Percentiles rank a stretch among this genome's conserved stretches.
These are phyloP conservation scores for Craterostigma plantagineum DNA, from an alignment of 257 asterid species.

Conservation along the genomic window DNA sequence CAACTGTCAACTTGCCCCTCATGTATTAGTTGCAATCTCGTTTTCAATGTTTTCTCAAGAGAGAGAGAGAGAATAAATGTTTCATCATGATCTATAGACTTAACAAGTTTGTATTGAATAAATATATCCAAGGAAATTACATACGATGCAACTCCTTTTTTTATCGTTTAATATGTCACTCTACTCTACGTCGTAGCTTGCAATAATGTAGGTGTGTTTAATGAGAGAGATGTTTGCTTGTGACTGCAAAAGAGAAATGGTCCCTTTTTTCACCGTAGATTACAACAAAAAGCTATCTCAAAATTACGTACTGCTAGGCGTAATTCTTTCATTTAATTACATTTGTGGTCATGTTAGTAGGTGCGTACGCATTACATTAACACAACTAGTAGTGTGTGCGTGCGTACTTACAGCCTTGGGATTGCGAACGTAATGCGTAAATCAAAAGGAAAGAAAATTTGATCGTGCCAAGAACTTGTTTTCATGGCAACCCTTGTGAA, in stretches of 20 bases:
- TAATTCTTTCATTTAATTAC: neutral
- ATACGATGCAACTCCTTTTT: neutral
- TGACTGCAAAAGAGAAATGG: constrained; percentile 24
- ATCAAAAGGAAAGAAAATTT: constrained; percentile 24
- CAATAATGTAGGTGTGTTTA: constrained; percentile 7
- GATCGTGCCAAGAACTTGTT: neutral
- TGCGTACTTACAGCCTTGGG: constrained; percentile 21
- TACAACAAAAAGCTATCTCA: neutral
- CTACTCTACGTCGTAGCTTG: too few relatives aligned
- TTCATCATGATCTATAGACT: too few relatives aligned
- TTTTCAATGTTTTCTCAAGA: neutral
- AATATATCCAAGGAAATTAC: neutral
- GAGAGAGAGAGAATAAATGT: neutral
- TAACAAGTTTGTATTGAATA: neutral
- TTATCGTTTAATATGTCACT: constrained; percentile 4
- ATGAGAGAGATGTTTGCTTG: constrained; percentile 57
- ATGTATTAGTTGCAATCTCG: constrained; percentile 1
- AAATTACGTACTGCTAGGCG: neutral
- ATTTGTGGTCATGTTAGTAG: constrained; percentile 7
- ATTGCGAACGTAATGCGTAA: constrained; percentile 29
- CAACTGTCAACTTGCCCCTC: constrained; percentile 11
- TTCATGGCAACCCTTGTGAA: constrained; percentile 6
- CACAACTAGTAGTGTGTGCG: constrained; percentile 1
- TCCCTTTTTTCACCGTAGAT: neutral
- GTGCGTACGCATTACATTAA: constrained; percentile 13